Evolutionary conservation across 805 yeast species (phyloP), one percentile per base, ranked within the genome.

Genomic region (Candida nitratophila): DNA sequence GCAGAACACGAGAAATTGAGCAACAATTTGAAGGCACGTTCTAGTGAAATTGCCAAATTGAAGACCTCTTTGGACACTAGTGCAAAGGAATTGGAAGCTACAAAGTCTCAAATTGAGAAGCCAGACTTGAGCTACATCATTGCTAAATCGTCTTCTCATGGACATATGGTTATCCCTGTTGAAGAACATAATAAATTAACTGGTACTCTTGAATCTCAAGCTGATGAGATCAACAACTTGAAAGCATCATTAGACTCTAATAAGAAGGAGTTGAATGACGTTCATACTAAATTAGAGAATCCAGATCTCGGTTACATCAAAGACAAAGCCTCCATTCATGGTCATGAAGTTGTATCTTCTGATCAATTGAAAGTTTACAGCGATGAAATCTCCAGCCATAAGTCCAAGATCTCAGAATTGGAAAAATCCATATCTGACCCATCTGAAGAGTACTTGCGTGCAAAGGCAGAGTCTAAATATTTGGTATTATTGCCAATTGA

Each of bases 121-220:
- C 75, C 77, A 10, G 50, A 62, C 3, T 45, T 56, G 17, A 63
- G 55, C 10, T 58, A 59, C 41, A 44, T 66, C 21, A 42, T 41
- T 10, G 49, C 49, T 10, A 60, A 60, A 36, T 65, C 72, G 6
- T 32, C 49, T 12, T 47, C 40, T 20, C 57, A 50, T 39, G 60
- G 62, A 6, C 43, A 58, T 27, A 47, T 49, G 6, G 47, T 56
- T 37, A 44, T 64, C 21, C 56, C 54, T 30, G 44, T 39, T 22
- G 44, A 43, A 15, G 55, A 43, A 9, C 57, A 57, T 41, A 47
- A 44, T 5, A 24, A 35, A 15, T 17, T 32, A 6, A n/a, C 9
- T 10, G 12, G n/a, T 11, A 29, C 12, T 9, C 5, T 29, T 14
- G 50, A 47, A n/a, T 36, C 40, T 16, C 45, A 42, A 17, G 22